phyloP scores from a whole-genome alignment of 345 rosid species.

The Raphanus raphanistrum region DNA sequence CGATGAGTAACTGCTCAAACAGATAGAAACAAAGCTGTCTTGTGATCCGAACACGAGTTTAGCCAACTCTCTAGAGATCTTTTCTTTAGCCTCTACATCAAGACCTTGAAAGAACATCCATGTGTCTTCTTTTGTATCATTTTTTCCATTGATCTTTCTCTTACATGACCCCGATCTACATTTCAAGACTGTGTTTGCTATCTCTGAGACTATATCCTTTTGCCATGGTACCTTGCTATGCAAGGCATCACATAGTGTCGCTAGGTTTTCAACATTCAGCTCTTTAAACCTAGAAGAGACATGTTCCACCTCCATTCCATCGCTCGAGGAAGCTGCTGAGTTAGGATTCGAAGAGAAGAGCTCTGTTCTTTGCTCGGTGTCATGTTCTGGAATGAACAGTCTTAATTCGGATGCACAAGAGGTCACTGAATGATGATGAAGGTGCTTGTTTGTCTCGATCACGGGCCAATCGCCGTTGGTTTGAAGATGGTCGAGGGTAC shows the following conservation, averaged over 20 bases:
- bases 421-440: slow-evolving; percentile 37
- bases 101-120: slow-evolving; percentile 81
- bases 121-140: slow-evolving; percentile 57
- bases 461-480: slow-evolving; percentile 49
- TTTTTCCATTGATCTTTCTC: slow-evolving; percentile 41
- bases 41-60: slow-evolving; percentile 61
- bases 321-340: slow-evolving; percentile 68
- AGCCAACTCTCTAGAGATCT: slow-evolving; percentile 68
- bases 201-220: slow-evolving; percentile 53
- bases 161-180: slow-evolving; percentile 66
- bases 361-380: slow-evolving; percentile 32
- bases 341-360: slow-evolving; percentile 43
- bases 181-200: slow-evolving; percentile 57
- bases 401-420: slow-evolving; percentile 44
- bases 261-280: slow-evolving; percentile 51
- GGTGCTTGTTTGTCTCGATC: slow-evolving; percentile 47
- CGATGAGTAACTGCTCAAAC: slow-evolving; percentile 64
- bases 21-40: slow-evolving; percentile 47
- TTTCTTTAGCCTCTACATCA: slow-evolving; percentile 68
- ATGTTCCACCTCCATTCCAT: slow-evolving; percentile 60
- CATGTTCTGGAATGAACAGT: slow-evolving; percentile 50
- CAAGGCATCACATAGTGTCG: slow-evolving; percentile 58
- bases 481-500: slow-evolving; percentile 36
- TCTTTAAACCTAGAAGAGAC: slow-evolving; percentile 54
- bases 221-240: slow-evolving; percentile 75